Percentiles rank a stretch among this genome's conserved stretches.
phyloP scores from a whole-genome alignment of 306 rosid genomes.

The Rosa persica region DNA sequence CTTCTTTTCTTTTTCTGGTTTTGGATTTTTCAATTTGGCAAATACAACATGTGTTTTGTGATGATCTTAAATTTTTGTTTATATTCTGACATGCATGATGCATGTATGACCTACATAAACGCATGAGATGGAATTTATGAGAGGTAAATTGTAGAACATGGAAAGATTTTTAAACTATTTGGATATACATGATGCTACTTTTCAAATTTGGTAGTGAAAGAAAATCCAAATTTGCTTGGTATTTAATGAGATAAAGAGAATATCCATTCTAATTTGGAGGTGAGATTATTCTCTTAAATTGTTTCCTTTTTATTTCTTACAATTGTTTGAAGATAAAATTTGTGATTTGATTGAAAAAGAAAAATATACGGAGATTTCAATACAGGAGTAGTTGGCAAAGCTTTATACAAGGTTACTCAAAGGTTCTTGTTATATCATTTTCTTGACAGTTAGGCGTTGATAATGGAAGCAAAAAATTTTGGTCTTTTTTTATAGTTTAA shows the following conservation, averaged over 20 bases:
- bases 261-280: background rate
- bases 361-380: background rate
- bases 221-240: background rate
- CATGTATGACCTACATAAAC: background rate
- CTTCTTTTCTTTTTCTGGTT: background rate
- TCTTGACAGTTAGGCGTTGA: background rate
- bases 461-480: background rate
- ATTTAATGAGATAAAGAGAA: background rate
- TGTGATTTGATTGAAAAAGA: background rate
- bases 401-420: background rate
- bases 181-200: background rate
- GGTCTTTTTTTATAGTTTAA: too few species aligned
- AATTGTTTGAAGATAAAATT: background rate
- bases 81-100: background rate
- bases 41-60: slow-evolving; percentile 14
- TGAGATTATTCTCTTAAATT: background rate
- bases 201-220: background rate
- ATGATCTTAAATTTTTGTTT: background rate
- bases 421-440: background rate
- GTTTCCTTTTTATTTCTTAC: background rate
- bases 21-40: background rate
- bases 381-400: background rate
- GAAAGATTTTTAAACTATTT: background rate
- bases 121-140: background rate
- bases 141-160: background rate